Base-by-base conservation (phyloP, 345 rosid species). In the Melaleuca alternifolia region DNA sequence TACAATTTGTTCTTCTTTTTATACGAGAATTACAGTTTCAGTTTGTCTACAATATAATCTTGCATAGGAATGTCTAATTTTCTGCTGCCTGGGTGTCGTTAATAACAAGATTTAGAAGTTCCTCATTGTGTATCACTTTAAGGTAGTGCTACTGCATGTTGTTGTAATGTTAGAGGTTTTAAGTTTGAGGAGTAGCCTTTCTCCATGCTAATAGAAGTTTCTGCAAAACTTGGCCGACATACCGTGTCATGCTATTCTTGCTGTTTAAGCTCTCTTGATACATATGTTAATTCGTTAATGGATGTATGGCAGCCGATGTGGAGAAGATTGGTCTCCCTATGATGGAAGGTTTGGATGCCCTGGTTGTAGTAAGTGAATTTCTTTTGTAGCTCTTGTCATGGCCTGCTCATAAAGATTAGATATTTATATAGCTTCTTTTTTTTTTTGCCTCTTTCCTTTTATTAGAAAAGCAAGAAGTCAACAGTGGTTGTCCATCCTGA, bases 291-390 rank as follows among this genome's bases (percentile, higher is more conserved):
- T 71, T 71, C 48, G 7, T 79, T 82, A 50, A 54, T 61, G 44
- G 26, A 52, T 46, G n/a, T 21, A 12, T 88, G 83, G 5, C 93
- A 93, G 98, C 86, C 88, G 91, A 88, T 16, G 59, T 86, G 85
- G 92, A 90, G 89, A 90, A 54, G 86, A 90, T 93, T 50, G 88
- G 91, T 83, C 95, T 90, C 54, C 99, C 98, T 44, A n/a, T 85
- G 81, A 89, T 97, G 94, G 97, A 93, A 90, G 96, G 98, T 62
- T 59, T 94, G 75, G 94, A 90, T 88, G 90, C 86, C 71, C 86
- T 92, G 81, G 71, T 86, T 86, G 87, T 83, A 52, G 94, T 93
- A 91, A 92, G 91, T 83, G 54, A 50, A 85, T 79, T 50, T 51
- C 57, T 54, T 86, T 30, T 85, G 24, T 44, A 24, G 79, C 50